Conservation (phyloP, 2,329 filamentous ascomycete genomes). For the Dactylellina drechsleri region DNA sequence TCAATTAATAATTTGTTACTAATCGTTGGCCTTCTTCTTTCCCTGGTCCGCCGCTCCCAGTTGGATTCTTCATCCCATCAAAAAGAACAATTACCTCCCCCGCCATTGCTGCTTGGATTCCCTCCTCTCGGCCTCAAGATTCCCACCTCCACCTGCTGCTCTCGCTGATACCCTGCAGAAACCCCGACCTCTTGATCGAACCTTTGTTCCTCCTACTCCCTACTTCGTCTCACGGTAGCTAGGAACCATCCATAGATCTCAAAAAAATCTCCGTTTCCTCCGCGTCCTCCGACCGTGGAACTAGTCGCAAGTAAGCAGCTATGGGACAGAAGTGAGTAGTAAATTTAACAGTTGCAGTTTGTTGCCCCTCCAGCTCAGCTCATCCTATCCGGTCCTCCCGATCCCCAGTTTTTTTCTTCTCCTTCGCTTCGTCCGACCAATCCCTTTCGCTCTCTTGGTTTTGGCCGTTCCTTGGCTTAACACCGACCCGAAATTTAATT, state of each 20-base stretch:
- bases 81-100: no score
- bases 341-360: not conserved
- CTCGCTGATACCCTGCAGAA: not conserved
- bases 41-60: constrained; percentile 6
- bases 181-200: not conserved
- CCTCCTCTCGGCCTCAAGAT: no score
- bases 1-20: not conserved
- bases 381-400: not conserved
- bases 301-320: not conserved
- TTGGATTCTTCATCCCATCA: no score
- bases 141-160: not conserved
- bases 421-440: not conserved
- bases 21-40: not conserved
- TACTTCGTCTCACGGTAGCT: not conserved
- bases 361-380: constrained; percentile 22
- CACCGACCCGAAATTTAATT: constrained; percentile 12
- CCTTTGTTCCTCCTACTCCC: not conserved
- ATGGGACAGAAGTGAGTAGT: constrained; percentile 53
- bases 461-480: constrained; percentile 13
- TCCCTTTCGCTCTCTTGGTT: not conserved
- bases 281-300: constrained; percentile 16
- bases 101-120: not conserved
- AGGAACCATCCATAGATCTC: not conserved
- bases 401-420: constrained; percentile 40
- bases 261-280: constrained; percentile 4